Base-by-base conservation (phyloP, 2,329 filamentous ascomycete species). In the Ceratocystis albifundus region DNA sequence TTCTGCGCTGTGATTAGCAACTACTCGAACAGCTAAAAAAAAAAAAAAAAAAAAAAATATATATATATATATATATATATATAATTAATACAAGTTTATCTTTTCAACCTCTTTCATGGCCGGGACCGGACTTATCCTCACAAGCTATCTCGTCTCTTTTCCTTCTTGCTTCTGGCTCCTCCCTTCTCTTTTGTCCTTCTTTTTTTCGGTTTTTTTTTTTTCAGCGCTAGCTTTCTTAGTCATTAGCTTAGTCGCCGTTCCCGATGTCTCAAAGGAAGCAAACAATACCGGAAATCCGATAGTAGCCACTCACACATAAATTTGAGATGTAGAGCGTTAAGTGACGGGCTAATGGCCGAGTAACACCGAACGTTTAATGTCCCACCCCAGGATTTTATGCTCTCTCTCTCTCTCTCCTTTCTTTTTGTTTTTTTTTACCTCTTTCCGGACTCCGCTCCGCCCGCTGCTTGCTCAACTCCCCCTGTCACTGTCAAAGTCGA, bases 271-370 rank as follows among this genome's bases (percentile, higher is more conserved):
- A 59, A 41, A 41, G 55, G 55, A 59, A 36, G 12, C 25, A 59
- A 59, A 59, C 55, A 59, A 59, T 59, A 59, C 55, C 28, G 55
- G 55, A 59, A 59, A 59, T 36, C 55, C 55, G 28, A 59, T 59
- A 17, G 32, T 59, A 59, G 36, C 36, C 10, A 41, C 36, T 17
- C 28, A n/a, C 55, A n/a, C 17, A 25, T 15, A 32, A n/a, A 59
- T 59, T 15, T 36, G 25, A 36, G 55, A 59, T 59, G 25, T 15
- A 17, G 3, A 20, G 12, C n/a, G 6, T 57, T 57, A 7, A 7
- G 20, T 57, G 8, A 8, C 17, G 28, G 25, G 17, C 28, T 59
- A 59, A 59, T 59, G 55, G 17, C 15, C 55, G 55, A 59, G 55
- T 36, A 36, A 59, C 55, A 59, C 55, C 25, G 28, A 41, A 59